Evolutionary conservation across 2,329 filamentous ascomycete genomes (phyloP).

Genomic region (Stromatinia cepivora): DNA sequence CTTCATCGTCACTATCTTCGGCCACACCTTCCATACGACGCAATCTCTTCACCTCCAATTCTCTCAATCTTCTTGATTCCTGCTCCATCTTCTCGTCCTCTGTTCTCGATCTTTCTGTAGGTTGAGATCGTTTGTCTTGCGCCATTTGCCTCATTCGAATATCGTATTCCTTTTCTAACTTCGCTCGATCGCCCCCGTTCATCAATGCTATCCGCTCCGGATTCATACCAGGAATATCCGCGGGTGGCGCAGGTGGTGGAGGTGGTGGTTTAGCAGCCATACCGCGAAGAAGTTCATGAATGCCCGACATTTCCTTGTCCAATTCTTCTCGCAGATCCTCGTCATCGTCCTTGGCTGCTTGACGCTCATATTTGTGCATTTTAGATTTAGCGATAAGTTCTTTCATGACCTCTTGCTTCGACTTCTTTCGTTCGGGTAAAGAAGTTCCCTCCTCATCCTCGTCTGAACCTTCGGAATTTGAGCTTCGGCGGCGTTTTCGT

Average conservation of each 20-base stretch:
- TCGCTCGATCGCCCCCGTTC: constrained; percentile 60
- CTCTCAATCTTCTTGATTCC: constrained; percentile 72
- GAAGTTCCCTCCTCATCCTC: constrained; percentile 53
- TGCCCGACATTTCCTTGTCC: constrained; percentile 76
- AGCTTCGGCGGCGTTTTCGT: constrained; percentile 57
- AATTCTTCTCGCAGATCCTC: constrained; percentile 82
- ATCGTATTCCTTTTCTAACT: constrained; percentile 86
- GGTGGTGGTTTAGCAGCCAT: constrained; percentile 52
- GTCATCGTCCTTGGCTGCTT: constrained; percentile 89
- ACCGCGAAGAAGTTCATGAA: constrained; percentile 69
- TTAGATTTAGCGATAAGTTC: constrained; percentile 98
- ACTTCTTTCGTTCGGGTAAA: constrained; percentile 82
- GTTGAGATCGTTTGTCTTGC: constrained; percentile 80
- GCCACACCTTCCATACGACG: constrained; percentile 85
- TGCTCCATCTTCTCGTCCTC: constrained; percentile 81
- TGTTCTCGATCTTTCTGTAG: constrained; percentile 86
- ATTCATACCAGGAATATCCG: constrained; percentile 53
- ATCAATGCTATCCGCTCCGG: constrained; percentile 63
- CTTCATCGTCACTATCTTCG: constrained; percentile 65
- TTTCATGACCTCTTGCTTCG: constrained; percentile 96
- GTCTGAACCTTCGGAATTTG: constrained; percentile 49
- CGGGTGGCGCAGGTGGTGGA: constrained; percentile 40
- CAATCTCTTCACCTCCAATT: constrained; percentile 79
- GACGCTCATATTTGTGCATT: constrained; percentile 88
- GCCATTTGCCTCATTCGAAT: constrained; percentile 77